Conservation (phyloP, 2,329 filamentous ascomycete genomes). For the Botrytis porri region DNA sequence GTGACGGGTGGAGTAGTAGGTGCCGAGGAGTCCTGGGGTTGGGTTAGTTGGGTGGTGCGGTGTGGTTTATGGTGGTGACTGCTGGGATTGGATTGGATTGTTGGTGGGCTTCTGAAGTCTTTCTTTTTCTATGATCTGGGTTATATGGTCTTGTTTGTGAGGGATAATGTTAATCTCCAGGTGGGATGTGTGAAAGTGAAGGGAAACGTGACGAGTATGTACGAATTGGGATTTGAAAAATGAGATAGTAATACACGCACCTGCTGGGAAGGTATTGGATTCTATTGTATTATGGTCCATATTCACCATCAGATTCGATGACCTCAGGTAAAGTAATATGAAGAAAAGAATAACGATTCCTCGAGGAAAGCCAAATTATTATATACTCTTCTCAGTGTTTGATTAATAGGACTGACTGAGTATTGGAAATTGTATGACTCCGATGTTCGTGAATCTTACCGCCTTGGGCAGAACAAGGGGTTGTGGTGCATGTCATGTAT, state of each 20-base stretch:
- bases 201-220: background rate
- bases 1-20: background rate
- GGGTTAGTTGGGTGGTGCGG: background rate
- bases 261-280: constrained; percentile 7
- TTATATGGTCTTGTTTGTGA: background rate
- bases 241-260: constrained; percentile 1
- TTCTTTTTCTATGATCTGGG: background rate
- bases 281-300: background rate
- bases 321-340: background rate
- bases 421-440: background rate
- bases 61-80: background rate
- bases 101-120: background rate
- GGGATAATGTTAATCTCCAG: background rate
- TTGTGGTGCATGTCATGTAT: background rate
- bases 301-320: background rate
- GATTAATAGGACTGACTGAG: background rate
- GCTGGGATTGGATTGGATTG: background rate
- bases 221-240: background rate
- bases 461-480: background rate
- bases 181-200: background rate
- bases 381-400: background rate
- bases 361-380: background rate
- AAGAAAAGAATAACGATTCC: background rate
- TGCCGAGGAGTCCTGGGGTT: background rate
- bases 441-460: background rate